phyloP scores from a whole-genome alignment of 2,329 filamentous ascomycete genomes.

The Ceratocystis huliohia region DNA sequence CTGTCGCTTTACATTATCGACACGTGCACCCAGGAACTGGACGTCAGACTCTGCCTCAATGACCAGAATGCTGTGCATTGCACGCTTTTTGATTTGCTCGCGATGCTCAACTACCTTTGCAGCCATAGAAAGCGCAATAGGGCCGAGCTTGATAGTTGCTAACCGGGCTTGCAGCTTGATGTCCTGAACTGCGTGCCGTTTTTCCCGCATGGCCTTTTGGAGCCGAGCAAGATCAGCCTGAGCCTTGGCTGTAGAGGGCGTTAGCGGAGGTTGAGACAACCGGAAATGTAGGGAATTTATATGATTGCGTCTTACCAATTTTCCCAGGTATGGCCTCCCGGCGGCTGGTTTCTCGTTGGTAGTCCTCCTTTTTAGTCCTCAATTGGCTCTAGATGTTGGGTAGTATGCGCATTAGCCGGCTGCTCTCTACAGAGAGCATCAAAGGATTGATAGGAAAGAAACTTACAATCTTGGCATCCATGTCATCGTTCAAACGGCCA shows the following conservation, averaged over 20 bases:
- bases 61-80: slow-evolving; percentile 43
- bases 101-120: slow-evolving; percentile 15
- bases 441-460: not conserved
- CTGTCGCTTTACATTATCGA: slow-evolving; percentile 42
- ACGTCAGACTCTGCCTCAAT: slow-evolving; percentile 79
- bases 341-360: slow-evolving; percentile 53
- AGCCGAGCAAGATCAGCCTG: not conserved
- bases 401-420: slow-evolving; percentile 21
- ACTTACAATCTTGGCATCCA: not conserved
- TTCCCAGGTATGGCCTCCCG: slow-evolving; percentile 58
- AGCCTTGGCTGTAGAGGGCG: not conserved
- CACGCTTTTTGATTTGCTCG: slow-evolving; percentile 12
- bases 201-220: slow-evolving; percentile 37
- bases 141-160: slow-evolving; percentile 10
- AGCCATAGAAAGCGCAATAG: slow-evolving; percentile 3
- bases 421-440: not conserved
- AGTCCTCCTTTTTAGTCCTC: slow-evolving; percentile 48
- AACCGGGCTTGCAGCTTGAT: slow-evolving; percentile 10
- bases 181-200: slow-evolving; percentile 47
- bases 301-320: slow-evolving; percentile 42
- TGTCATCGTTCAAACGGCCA: not conserved
- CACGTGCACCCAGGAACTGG: slow-evolving; percentile 52
- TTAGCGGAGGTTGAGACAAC: not conserved
- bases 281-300: not conserved
- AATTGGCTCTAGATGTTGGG: slow-evolving; percentile 35